Evolutionary conservation across 345 rosid species (phyloP).

Genomic region (Kernera saxatilis): DNA sequence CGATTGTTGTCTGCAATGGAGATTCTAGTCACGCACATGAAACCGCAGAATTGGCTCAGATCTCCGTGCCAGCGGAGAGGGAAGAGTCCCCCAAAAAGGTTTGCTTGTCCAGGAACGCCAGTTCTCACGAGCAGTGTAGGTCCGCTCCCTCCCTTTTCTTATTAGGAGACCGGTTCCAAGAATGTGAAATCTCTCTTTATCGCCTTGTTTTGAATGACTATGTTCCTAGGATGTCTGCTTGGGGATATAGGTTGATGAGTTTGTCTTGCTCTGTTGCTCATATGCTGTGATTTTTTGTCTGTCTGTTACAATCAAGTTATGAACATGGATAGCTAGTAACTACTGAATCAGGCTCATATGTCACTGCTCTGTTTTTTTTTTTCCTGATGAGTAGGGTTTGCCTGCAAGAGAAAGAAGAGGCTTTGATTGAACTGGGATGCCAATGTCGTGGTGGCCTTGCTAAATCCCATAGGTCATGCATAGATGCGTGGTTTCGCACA

Average conservation of each 20-base stretch:
- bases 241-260: neutral
- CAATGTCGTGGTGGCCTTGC: slow-evolving; percentile 81
- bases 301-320: slow-evolving; percentile 1
- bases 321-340: neutral
- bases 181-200: neutral
- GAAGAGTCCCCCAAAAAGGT: slow-evolving; percentile 51
- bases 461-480: slow-evolving; percentile 72
- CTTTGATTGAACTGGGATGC: slow-evolving; percentile 78
- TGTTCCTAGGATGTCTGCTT: neutral
- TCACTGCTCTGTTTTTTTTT: neutral
- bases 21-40: slow-evolving; percentile 31
- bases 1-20: slow-evolving; percentile 46
- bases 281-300: neutral
- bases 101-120: slow-evolving; percentile 44
- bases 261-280: neutral
- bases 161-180: neutral
- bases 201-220: neutral
- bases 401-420: slow-evolving; percentile 83
- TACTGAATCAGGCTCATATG: neutral
- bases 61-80: slow-evolving; percentile 16
- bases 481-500: slow-evolving; percentile 79
- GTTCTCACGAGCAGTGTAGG: slow-evolving; percentile 78
- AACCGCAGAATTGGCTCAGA: slow-evolving; percentile 10
- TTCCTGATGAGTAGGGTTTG: slow-evolving; percentile 52
- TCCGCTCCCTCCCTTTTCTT: neutral